A percentile compares a stretch with the other conserved stretches of the same genome.
Evolutionary conservation across 108 stramenopile genomes (phyloP).

Genomic region (Aurantiochytrium sp.): DNA sequence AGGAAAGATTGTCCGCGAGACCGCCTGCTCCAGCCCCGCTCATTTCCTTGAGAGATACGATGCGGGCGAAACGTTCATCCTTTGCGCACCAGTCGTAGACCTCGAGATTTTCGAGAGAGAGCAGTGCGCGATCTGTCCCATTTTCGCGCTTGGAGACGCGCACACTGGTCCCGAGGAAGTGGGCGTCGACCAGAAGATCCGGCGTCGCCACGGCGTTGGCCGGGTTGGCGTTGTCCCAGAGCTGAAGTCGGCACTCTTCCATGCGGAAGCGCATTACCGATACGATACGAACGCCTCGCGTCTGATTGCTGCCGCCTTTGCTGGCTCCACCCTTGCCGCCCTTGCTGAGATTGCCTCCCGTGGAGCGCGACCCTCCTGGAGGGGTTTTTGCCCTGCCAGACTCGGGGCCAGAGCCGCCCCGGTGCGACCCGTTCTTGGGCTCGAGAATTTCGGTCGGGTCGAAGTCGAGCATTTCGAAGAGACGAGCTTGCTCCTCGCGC

Average conservation of each 20-base stretch:
- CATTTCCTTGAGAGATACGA: not conserved
- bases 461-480: conserved; percentile 1
- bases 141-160: not conserved
- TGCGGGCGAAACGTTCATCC: not conserved
- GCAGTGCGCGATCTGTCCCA: not conserved
- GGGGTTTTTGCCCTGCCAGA: too few species aligned
- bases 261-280: not conserved
- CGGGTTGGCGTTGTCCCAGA: not conserved
- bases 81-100: not conserved
- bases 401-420: not conserved
- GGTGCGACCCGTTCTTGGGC: not conserved
- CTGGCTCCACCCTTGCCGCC: not conserved
- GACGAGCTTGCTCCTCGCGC: not conserved
- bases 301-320: not conserved
- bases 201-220: not conserved
- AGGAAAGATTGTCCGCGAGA: not conserved
- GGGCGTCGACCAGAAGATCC: not conserved
- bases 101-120: not conserved
- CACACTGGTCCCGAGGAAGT: not conserved
- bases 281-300: not conserved
- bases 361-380: too few species aligned
- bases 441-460: not conserved
- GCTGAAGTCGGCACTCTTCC: not conserved
- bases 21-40: not conserved
- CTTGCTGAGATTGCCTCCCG: not conserved